phyloP scores from a whole-genome alignment of 164 flowering plant genomes.

The Saururus chinensis region DNA sequence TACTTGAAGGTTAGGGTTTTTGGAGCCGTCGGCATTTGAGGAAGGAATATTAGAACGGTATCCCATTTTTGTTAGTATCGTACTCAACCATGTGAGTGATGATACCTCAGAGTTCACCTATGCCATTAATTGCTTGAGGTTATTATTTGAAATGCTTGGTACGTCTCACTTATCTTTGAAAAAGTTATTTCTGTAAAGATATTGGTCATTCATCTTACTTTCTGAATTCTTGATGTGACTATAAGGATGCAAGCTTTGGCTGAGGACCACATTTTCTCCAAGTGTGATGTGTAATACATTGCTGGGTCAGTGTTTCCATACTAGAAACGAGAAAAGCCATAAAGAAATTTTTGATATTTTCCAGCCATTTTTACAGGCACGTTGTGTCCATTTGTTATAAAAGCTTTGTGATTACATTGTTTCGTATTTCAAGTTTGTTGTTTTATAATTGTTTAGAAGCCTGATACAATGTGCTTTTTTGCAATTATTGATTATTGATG shows the following conservation, averaged over 20 bases:
- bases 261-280: conserved; percentile 78
- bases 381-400: conserved; percentile 6
- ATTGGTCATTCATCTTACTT: background rate
- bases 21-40: conserved; percentile 87
- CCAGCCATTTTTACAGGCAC: conserved; percentile 84
- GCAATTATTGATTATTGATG: conserved; percentile 5
- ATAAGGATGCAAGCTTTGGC: conserved; percentile 89
- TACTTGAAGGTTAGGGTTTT: conserved; percentile 63
- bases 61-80: conserved; percentile 75
- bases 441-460: no score
- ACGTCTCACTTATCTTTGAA: conserved; percentile 10
- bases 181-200: background rate
- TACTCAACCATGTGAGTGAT: conserved; percentile 83
- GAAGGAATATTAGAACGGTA: conserved; percentile 88
- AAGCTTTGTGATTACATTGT: background rate
- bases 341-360: conserved; percentile 96
- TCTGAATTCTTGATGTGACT: conserved; percentile 4
- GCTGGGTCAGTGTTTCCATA: conserved; percentile 91
- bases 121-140: conserved; percentile 76
- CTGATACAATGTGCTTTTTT: background rate
- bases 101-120: conserved; percentile 77
- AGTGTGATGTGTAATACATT: conserved; percentile 89
- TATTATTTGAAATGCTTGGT: conserved; percentile 91
- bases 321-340: conserved; percentile 88
- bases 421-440: no score